Base-by-base conservation (phyloP, 257 asterid species). In the Solanum piurae region DNA sequence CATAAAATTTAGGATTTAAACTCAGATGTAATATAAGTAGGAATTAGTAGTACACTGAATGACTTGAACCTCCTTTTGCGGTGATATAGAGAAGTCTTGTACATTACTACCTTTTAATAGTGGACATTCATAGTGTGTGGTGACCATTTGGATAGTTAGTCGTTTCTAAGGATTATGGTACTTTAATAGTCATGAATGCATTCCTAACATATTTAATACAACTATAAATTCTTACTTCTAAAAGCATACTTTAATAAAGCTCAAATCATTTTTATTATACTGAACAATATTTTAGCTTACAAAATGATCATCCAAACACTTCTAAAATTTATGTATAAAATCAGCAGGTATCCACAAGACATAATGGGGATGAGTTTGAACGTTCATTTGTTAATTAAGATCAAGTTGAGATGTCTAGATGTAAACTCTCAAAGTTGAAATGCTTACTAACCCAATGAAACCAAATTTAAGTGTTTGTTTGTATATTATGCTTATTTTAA, bases 291-390 rank as follows among this genome's bases (percentile, higher is more conserved):
- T 58, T 58, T 20, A 58, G 4, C 3, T 49, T 49, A 14, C 7
- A 14, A 5, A 49, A 49, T 49, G 3, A 49, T 49, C 3, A 6
- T 49, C 7, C 14, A 49, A 14, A 49, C 3, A 14, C 5, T 49
- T 3, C 2, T 0, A 49, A 49, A 0, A 13, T 14, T 6, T 49
- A 49, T 49, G 8, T 49, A 5, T 49, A 0, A 6, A 1, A 5
- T 49, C 21, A 14, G 6, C 20, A 16, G 8, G 6, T 49, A 16
- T 49, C 1, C 9, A 14, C 60, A 49, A 49, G 21, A 49, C 2
- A 49, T 1, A 49, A 13, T 6, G 21, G 1, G 8, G 3, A 14
- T 8, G 7, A 49, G 7, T 49, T 49, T 5, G 1, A 49, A 6
- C 14, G 1, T 0, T 49, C 14, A 49, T 2, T 49, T 49, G 8